Conservation (phyloP, 768 basidiomycete species). For the Boletus subcaerulescens region DNA sequence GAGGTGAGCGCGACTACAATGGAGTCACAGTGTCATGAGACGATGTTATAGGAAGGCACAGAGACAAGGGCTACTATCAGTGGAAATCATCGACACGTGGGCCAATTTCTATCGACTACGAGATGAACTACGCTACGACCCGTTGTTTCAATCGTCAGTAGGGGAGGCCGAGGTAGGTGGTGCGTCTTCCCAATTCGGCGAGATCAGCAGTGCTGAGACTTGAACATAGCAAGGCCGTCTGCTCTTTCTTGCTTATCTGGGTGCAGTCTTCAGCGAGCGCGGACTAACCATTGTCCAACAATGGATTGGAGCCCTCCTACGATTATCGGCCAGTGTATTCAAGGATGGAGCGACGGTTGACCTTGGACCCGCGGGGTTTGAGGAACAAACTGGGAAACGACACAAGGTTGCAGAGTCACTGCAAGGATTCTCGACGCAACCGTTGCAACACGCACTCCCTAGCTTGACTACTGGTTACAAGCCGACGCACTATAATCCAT, state of each 20-base stretch:
- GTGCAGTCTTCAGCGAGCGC: slow-evolving; percentile 55
- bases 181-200: slow-evolving; percentile 11
- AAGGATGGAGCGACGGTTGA: slow-evolving; percentile 12
- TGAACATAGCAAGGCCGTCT: slow-evolving; percentile 48
- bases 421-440: slow-evolving; percentile 32
- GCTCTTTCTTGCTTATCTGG: slow-evolving; percentile 66
- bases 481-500: slow-evolving; percentile 32
- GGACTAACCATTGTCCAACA: slow-evolving; percentile 50
- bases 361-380: slow-evolving; percentile 25
- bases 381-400: slow-evolving; percentile 29
- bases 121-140: slow-evolving; percentile 33
- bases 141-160: slow-evolving; percentile 25
- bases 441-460: slow-evolving; percentile 20
- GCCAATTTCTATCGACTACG: slow-evolving; percentile 35
- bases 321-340: slow-evolving; percentile 20
- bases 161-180: slow-evolving; percentile 38
- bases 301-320: slow-evolving; percentile 52
- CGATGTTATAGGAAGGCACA: slow-evolving; percentile 25
- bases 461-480: slow-evolving; percentile 17
- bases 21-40: slow-evolving; percentile 16
- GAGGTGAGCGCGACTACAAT: slow-evolving; percentile 41
- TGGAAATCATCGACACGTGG: slow-evolving; percentile 38
- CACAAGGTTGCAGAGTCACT: slow-evolving; percentile 28
- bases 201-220: slow-evolving; percentile 16
- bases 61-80: slow-evolving; percentile 28